phyloP scores from a whole-genome alignment of 257 asterid genomes.

The Oldenlandia corymbosa region DNA sequence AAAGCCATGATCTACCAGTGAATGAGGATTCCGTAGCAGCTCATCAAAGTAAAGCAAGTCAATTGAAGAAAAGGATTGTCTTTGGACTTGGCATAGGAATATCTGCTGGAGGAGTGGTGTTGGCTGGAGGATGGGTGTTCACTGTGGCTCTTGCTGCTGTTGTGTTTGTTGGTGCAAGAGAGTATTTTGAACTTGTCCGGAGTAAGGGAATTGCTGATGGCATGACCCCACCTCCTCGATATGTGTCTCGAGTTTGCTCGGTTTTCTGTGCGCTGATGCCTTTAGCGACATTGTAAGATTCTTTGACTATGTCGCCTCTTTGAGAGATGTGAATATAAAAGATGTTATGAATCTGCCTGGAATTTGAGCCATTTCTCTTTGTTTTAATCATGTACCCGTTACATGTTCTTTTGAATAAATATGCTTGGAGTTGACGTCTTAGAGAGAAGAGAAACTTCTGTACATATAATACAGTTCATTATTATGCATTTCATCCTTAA shows the following conservation, averaged over 20 bases:
- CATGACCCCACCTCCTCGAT: slow-evolving; percentile 98
- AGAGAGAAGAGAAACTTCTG: not conserved
- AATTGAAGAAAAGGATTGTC: slow-evolving; percentile 67
- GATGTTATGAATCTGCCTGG: not conserved
- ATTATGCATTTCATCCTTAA: not conserved
- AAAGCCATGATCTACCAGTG: slow-evolving; percentile 30
- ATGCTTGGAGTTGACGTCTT: not conserved
- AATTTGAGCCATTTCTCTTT: no score
- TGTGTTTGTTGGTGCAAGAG: slow-evolving; percentile 73
- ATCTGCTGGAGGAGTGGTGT: slow-evolving; percentile 75
- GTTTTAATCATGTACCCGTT: no score
- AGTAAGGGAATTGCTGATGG: slow-evolving; percentile 93
- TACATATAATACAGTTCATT: not conserved
- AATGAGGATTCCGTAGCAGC: slow-evolving; percentile 36
- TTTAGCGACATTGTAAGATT: slow-evolving; percentile 78
- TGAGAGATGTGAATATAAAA: not conserved
- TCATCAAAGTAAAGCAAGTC: slow-evolving; percentile 44
- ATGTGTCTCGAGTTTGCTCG: slow-evolving; percentile 79
- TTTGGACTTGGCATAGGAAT: slow-evolving; percentile 90
- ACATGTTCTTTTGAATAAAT: not conserved
- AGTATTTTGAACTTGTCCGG: slow-evolving; percentile 94
- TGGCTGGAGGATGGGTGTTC: slow-evolving; percentile 95
- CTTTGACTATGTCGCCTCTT: slow-evolving; percentile 3
- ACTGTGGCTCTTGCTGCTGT: slow-evolving; percentile 74
- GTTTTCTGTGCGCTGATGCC: slow-evolving; percentile 84